A percentile compares a stretch with the other conserved stretches of the same genome.
These are phyloP conservation scores for Incumbomyces delicatus DNA, from an alignment of 2,329 filamentous ascomycete species.

Conservation along the genomic window DNA sequence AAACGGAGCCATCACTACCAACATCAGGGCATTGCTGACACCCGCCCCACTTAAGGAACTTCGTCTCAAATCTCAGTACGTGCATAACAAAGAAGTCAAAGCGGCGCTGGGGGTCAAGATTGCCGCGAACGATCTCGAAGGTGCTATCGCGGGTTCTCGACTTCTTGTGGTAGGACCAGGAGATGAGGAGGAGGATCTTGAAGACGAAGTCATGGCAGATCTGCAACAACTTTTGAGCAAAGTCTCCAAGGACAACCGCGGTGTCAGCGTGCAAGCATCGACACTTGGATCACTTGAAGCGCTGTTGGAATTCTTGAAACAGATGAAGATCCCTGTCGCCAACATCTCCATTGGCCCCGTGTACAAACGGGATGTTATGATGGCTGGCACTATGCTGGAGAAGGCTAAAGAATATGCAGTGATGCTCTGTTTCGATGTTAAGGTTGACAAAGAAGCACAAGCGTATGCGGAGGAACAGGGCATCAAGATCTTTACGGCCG, in stretches of 20 bases:
- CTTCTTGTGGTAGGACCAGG: constrained; percentile 88
- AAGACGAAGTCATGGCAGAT: constrained; percentile 93
- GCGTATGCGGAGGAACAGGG: constrained; percentile 86
- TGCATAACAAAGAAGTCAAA: constrained; percentile 99
- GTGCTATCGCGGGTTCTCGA: constrained; percentile 91
- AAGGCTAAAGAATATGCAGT: constrained; percentile 93
- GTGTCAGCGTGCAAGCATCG: constrained; percentile 94
- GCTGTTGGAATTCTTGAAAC: constrained; percentile 87
- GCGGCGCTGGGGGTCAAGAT: constrained; percentile 98
- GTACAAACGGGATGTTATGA: constrained; percentile 96
- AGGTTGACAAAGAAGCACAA: constrained; percentile 93
- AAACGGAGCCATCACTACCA: constrained; percentile 91
- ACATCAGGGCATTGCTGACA: constrained; percentile 87
- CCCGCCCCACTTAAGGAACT: constrained; percentile 88
- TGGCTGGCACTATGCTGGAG: constrained; percentile 86
- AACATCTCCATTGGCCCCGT: constrained; percentile 97
- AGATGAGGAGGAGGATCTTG: constrained; percentile 92
- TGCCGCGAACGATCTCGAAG: constrained; percentile 86
- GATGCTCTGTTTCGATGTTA: constrained; percentile 99
- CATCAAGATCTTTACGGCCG: constrained; percentile 95
- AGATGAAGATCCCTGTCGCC: constrained; percentile 92
- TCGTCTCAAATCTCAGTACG: constrained; percentile 89
- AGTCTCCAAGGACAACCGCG: constrained; percentile 82
- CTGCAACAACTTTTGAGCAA: constrained; percentile 82
- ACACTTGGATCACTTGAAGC: constrained; percentile 95